phyloP scores from a whole-genome alignment of 2,329 filamentous ascomycete species.

The Xylaria sp. region DNA sequence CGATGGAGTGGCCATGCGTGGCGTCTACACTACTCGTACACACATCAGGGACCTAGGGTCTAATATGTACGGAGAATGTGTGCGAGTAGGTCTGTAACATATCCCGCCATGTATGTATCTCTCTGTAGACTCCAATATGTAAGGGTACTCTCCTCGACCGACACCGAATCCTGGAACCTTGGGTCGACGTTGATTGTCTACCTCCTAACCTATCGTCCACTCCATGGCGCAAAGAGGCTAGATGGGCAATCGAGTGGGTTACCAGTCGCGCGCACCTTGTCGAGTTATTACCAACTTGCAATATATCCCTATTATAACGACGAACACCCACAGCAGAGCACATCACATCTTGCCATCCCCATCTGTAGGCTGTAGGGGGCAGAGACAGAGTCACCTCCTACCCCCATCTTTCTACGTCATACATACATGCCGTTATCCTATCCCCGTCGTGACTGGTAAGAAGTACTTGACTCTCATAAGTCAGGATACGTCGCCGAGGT shows the following conservation, averaged over 20 bases:
- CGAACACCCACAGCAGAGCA: background rate
- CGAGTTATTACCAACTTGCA: background rate
- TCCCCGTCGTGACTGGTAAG: background rate
- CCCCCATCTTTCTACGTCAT: background rate
- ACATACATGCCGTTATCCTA: background rate
- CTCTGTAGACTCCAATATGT: background rate
- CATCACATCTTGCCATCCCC: too few species aligned
- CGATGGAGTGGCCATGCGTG: constrained; percentile 18
- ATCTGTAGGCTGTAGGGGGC: too few species aligned
- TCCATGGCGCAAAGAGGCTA: background rate
- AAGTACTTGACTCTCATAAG: background rate
- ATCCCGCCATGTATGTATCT: background rate
- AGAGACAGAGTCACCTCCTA: background rate
- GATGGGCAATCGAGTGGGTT: background rate
- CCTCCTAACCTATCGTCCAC: background rate
- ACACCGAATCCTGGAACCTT: background rate
- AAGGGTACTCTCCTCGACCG: background rate
- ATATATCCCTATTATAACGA: background rate
- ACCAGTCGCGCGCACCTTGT: background rate
- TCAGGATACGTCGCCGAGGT: too few species aligned
- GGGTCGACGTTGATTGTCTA: background rate
- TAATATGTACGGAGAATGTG: background rate
- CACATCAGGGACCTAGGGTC: constrained; percentile 16
- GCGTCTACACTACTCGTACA: constrained; percentile 21
- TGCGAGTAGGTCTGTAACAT: background rate